Evolutionary conservation across 192 early-diverging fungal genomes (phyloP).

Genomic region (Phycomyces blakesleeanus): DNA sequence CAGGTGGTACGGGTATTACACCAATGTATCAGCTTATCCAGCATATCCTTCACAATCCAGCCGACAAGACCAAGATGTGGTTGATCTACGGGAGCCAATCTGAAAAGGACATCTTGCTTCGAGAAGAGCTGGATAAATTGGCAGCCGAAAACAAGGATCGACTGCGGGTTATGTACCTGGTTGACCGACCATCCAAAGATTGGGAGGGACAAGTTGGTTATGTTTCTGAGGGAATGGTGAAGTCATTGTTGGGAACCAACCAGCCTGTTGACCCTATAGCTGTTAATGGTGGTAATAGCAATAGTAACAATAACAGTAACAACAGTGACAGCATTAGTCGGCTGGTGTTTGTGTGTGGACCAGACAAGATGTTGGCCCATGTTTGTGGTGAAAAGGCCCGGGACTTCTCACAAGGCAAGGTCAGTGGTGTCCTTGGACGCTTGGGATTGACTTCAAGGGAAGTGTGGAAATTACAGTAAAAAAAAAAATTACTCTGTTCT

Average conservation of each 20-base stretch:
- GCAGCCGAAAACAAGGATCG: constrained; percentile 36
- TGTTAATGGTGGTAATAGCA: too few species aligned
- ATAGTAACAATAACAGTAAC: too few species aligned
- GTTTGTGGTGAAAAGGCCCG: constrained; percentile 52
- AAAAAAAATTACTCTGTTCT: constrained; percentile 8
- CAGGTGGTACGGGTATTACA: constrained; percentile 79
- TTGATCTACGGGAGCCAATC: constrained; percentile 47
- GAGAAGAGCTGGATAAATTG: constrained; percentile 50
- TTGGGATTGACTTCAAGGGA: constrained; percentile 48
- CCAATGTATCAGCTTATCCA: constrained; percentile 65
- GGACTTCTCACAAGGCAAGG: constrained; percentile 50
- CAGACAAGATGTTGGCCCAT: constrained; percentile 56
- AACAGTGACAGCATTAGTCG: too few species aligned
- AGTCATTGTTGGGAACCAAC: constrained; percentile 25
- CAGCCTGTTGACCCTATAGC: too few species aligned
- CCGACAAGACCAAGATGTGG: constrained; percentile 44
- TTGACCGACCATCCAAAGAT: constrained; percentile 34
- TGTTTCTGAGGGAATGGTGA: constrained; percentile 36
- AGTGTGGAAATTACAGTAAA: constrained; percentile 61
- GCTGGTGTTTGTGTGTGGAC: constrained; percentile 62
- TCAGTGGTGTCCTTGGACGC: constrained; percentile 48
- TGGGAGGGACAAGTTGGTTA: constrained; percentile 34
- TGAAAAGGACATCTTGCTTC: constrained; percentile 50
- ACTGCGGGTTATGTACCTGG: constrained; percentile 45
- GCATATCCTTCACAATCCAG: constrained; percentile 39